phyloP scores from a whole-genome alignment of 2,329 filamentous ascomycete species.

The Phialemoniopsis sp. region DNA sequence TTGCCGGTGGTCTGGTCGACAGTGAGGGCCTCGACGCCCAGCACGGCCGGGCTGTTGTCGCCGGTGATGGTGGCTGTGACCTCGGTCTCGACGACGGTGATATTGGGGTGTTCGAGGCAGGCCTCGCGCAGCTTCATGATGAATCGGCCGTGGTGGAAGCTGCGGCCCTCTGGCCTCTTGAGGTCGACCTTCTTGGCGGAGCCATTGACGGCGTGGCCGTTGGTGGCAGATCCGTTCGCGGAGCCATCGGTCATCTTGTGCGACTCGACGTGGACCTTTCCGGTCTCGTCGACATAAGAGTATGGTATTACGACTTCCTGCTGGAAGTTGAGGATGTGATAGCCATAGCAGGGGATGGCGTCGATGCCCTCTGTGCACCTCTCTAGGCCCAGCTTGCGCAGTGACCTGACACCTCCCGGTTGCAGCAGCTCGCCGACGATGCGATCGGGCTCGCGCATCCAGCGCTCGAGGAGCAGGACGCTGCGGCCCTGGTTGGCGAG shows the following conservation, averaged over 20 bases:
- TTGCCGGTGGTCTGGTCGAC: constrained; percentile 48
- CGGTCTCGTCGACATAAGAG: constrained; percentile 54
- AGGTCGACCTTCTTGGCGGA: constrained; percentile 18
- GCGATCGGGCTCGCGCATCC: constrained; percentile 86
- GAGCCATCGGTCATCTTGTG: constrained; percentile 9
- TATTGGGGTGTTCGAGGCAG: constrained; percentile 72
- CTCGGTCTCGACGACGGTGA: constrained; percentile 88
- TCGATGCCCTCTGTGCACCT: constrained; percentile 89
- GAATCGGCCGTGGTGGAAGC: constrained; percentile 94
- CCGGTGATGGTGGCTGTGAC: constrained; percentile 72
- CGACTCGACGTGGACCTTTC: constrained; percentile 26
- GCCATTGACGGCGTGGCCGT: constrained; percentile 20
- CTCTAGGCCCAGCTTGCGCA: constrained; percentile 74
- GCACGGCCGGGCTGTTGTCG: constrained; percentile 58
- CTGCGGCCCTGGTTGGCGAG: constrained; percentile 86
- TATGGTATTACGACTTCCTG: constrained; percentile 74
- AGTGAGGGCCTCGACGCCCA: constrained; percentile 74
- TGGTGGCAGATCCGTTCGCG: constrained; percentile 20
- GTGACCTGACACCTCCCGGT: constrained; percentile 79
- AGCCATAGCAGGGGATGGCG: constrained; percentile 75
- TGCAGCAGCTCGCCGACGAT: constrained; percentile 96
- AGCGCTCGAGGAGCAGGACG: constrained; percentile 84
- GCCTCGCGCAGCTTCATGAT: constrained; percentile 76
- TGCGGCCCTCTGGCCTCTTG: constrained; percentile 62
- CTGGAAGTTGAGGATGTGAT: constrained; percentile 81